Percentiles rank a stretch among this genome's conserved stretches.
These are phyloP conservation scores for Dictyostelium brefeldianum DNA, from an alignment of 78 protist genomes.

Conservation along the genomic window DNA sequence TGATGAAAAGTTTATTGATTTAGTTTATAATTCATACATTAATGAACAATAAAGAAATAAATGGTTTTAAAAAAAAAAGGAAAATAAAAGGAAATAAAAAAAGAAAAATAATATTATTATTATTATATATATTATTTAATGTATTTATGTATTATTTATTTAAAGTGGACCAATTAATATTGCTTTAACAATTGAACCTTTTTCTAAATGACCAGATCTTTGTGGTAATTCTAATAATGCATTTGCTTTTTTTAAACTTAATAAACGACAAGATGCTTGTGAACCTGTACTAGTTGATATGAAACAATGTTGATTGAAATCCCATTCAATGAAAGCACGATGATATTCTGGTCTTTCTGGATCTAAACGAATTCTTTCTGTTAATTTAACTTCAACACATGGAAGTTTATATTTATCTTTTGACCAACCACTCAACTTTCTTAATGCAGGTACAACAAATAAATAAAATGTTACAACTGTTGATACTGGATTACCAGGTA, in stretches of 20 bases:
- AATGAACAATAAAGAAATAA: constrained; percentile 6
- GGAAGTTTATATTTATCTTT: constrained; percentile 19
- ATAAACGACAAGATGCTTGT: constrained; percentile 79
- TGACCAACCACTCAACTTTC: constrained; percentile 47
- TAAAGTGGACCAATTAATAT: constrained; percentile 54
- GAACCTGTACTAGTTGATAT: constrained; percentile 70
- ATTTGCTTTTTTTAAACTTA: constrained; percentile 74
- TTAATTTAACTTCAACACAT: constrained; percentile 55
- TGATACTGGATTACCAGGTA: constrained; percentile 93
- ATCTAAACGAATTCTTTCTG: constrained; percentile 74
- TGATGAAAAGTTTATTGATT: constrained; percentile 63
- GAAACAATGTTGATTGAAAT: constrained; percentile 51
- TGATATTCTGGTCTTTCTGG: constrained; percentile 91
- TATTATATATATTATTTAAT: not conserved
- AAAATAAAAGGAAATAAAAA: not conserved
- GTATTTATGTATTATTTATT: not conserved
- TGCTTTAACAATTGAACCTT: constrained; percentile 53
- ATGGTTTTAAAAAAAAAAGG: not conserved
- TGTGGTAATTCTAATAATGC: constrained; percentile 65
- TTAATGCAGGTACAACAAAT: constrained; percentile 83
- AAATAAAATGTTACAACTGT: constrained; percentile 80
- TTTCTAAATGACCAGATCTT: constrained; percentile 64
- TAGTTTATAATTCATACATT: constrained; percentile 17
- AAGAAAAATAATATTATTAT: not conserved
- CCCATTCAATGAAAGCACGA: constrained; percentile 66